phyloP scores from a whole-genome alignment of 208 protist species.

The Trypanosoma conorhini region DNA sequence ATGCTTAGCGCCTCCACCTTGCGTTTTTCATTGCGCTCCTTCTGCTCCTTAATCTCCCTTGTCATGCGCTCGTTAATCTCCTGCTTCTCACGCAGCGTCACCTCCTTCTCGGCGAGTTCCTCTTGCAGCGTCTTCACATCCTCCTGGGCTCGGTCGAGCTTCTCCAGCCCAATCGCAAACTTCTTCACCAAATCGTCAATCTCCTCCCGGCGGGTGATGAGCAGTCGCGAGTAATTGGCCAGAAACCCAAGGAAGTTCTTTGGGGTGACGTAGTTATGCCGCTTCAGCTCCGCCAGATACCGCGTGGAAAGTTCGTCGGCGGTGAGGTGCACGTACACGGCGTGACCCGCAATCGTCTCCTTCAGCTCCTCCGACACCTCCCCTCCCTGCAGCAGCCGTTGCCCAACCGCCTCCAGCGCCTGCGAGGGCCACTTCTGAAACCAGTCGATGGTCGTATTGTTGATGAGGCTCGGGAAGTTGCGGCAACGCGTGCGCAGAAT shows the following conservation, averaged over 20 bases:
- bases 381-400: slow-evolving; percentile 84
- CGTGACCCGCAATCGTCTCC: slow-evolving; percentile 92
- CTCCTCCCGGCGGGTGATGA: slow-evolving; percentile 92
- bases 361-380: slow-evolving; percentile 89
- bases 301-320: slow-evolving; percentile 84
- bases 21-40: slow-evolving; percentile 88
- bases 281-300: slow-evolving; percentile 94
- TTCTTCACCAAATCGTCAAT: slow-evolving; percentile 95
- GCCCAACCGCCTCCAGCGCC: slow-evolving; percentile 95
- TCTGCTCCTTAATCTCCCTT: slow-evolving; percentile 89
- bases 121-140: slow-evolving; percentile 97
- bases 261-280: slow-evolving; percentile 98
- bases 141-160: slow-evolving; percentile 94
- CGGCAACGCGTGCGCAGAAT: slow-evolving; percentile 95
- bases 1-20: slow-evolving; percentile 88
- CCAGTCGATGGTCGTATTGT: slow-evolving; percentile 99
- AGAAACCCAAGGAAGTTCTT: slow-evolving; percentile 99
- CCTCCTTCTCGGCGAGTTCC: slow-evolving; percentile 94
- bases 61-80: slow-evolving; percentile 94
- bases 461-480: slow-evolving; percentile 98
- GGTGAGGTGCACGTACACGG: slow-evolving; percentile 96
- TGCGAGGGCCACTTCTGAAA: slow-evolving; percentile 98
- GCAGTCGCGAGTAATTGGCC: slow-evolving; percentile 94
- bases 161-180: slow-evolving; percentile 96
- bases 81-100: slow-evolving; percentile 95